Percentiles rank a stretch among this genome's conserved stretches.
phyloP scores from a whole-genome alignment of 306 rosid genomes.

The Malus domestica region ASM211411v1 NC_041798.1:26125501-26126000 shows the following conservation, averaged over 20 bases:
- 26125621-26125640: constrained; percentile 9
- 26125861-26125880: not conserved
- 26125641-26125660: constrained; percentile 1
- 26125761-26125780: constrained; percentile 5
- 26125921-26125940: constrained; percentile 6
- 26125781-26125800: not conserved
- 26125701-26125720: not conserved
- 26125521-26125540: not conserved
- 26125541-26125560: not conserved
- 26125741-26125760: constrained; percentile 6
- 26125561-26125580: not conserved
- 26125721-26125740: constrained; percentile 8
- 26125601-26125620: not conserved
- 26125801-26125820: constrained; percentile 3
- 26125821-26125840: constrained; percentile 13
- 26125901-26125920: constrained; percentile 6
- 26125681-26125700: constrained; percentile 14
- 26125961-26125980: not conserved
- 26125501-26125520: not conserved
- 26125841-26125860: constrained; percentile 1
- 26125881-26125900: constrained; percentile 18
- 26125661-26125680: constrained; percentile 8
- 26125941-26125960: constrained; percentile 8
- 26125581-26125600: not conserved
- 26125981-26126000: constrained; percentile 5